Percentiles rank a stretch among this genome's conserved stretches.
Conservation (phyloP, 345 rosid genomes). For the Erodium maritimum region DNA sequence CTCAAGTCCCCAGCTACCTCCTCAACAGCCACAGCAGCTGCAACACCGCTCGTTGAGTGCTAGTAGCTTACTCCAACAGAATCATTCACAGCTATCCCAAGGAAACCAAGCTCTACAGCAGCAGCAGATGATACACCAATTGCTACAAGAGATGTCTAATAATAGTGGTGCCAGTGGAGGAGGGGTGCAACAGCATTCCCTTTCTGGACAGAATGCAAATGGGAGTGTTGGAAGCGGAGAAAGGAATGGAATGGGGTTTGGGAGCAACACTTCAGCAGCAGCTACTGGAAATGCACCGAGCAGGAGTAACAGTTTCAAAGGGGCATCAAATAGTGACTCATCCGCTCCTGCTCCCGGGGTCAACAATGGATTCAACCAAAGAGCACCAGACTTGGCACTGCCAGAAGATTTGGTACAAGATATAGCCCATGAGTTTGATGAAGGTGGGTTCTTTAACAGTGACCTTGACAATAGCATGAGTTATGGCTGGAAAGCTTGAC, state of each 20-base stretch:
- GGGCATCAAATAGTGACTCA: conserved; percentile 45
- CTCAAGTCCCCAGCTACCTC: conserved; percentile 33
- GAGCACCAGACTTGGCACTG: conserved; percentile 34
- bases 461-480: conserved; percentile 57
- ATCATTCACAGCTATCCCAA: conserved; percentile 35
- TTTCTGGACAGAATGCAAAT: conserved; percentile 28
- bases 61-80: conserved; percentile 39
- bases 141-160: conserved; percentile 66
- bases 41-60: conserved; percentile 35
- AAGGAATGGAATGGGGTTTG: conserved; percentile 29
- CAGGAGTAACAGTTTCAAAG: conserved; percentile 56
- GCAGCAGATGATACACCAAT: conserved; percentile 71
- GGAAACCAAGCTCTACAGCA: conserved; percentile 62
- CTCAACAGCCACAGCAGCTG: conserved; percentile 43
- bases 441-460: conserved; percentile 49
- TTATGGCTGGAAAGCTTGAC: conserved; percentile 57
- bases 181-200: conserved; percentile 35
- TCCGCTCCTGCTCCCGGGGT: conserved; percentile 40
- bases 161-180: conserved; percentile 21
- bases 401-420: conserved; percentile 54
- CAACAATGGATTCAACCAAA: conserved; percentile 33
- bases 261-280: conserved; percentile 27
- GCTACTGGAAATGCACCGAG: conserved; percentile 33
- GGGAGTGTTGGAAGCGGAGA: conserved; percentile 11
- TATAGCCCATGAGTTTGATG: conserved; percentile 50